These are phyloP conservation scores for Acrocalymma vagum DNA, from an alignment of 2,329 filamentous ascomycete species.

Conservation along the genomic window DNA sequence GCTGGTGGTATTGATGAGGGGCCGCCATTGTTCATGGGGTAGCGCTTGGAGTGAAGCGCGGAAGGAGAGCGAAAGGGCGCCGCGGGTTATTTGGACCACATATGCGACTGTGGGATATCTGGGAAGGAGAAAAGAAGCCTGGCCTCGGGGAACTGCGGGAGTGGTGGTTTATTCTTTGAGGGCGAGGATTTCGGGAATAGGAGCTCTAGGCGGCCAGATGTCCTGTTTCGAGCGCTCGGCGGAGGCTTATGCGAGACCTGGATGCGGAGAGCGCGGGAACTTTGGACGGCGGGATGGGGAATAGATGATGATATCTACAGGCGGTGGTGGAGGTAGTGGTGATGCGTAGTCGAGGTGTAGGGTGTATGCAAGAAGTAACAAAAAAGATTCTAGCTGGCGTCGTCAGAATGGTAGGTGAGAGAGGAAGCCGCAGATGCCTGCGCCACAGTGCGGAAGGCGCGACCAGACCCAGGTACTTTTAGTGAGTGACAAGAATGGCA, in stretches of 20 bases:
- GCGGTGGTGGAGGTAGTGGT: too few species aligned
- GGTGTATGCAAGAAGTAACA: too few species aligned
- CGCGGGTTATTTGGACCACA: constrained; percentile 17
- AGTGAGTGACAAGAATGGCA: too few species aligned
- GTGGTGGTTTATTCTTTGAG: constrained; percentile 6
- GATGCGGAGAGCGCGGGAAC: too few species aligned
- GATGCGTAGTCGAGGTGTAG: too few species aligned
- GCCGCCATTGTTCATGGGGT: constrained; percentile 55
- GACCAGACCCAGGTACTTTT: too few species aligned
- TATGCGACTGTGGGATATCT: constrained; percentile 10
- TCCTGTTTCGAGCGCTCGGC: constrained; percentile 14
- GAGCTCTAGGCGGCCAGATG: constrained; percentile 22
- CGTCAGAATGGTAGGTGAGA: too few species aligned
- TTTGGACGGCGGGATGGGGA: neutral
- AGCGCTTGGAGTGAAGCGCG: constrained; percentile 11
- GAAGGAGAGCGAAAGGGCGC: constrained; percentile 9
- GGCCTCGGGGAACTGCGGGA: neutral
- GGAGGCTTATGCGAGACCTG: too few species aligned
- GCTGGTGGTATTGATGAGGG: constrained; percentile 55
- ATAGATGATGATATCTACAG: too few species aligned
- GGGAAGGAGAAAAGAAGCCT: neutral
- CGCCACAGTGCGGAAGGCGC: too few species aligned
- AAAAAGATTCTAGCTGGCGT: too few species aligned
- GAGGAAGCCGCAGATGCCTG: too few species aligned
- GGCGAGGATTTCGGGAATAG: constrained; percentile 10